Percentiles rank a stretch among this genome's conserved stretches.
phyloP scores from a whole-genome alignment of 2,329 filamentous ascomycete species.

The Colletotrichum salicis region DNA sequence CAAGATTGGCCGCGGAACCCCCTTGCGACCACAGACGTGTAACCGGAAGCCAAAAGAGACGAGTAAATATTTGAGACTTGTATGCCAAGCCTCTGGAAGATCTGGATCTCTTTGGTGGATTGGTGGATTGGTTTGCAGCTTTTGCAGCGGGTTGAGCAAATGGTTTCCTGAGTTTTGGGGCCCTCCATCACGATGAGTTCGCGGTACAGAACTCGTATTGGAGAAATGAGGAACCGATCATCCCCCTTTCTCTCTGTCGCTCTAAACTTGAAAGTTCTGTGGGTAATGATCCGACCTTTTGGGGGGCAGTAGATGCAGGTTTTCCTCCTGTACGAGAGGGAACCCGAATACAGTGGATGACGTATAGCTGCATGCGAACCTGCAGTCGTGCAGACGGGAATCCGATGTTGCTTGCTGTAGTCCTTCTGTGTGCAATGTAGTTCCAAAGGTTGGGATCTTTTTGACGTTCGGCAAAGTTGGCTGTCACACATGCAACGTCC shows the following conservation, averaged over 20 bases:
- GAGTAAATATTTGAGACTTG: constrained; percentile 29
- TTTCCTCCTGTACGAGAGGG: neutral
- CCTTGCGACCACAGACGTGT: constrained; percentile 28
- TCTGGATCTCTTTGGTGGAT: constrained; percentile 3
- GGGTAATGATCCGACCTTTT: neutral
- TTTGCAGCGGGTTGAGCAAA: neutral
- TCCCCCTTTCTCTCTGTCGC: neutral
- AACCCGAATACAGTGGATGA: neutral
- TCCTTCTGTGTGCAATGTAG: neutral
- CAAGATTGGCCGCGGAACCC: constrained; percentile 28
- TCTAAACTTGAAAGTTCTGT: constrained; percentile 14
- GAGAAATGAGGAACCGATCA: constrained; percentile 11
- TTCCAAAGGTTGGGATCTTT: neutral
- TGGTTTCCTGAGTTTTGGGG: neutral
- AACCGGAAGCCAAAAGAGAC: constrained; percentile 19
- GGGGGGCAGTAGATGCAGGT: neutral
- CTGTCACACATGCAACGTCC: constrained; percentile 13
- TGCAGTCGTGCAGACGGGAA: neutral
- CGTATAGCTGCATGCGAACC: neutral
- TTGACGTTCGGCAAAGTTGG: constrained; percentile 28
- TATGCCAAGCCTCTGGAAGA: constrained; percentile 23
- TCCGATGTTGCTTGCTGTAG: constrained; percentile 3
- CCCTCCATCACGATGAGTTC: neutral
- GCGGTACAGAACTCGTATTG: constrained; percentile 13
- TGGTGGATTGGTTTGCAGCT: neutral